phyloP scores from a whole-genome alignment of 2,329 filamentous ascomycete genomes.

The Venturia aucupariae region DNA sequence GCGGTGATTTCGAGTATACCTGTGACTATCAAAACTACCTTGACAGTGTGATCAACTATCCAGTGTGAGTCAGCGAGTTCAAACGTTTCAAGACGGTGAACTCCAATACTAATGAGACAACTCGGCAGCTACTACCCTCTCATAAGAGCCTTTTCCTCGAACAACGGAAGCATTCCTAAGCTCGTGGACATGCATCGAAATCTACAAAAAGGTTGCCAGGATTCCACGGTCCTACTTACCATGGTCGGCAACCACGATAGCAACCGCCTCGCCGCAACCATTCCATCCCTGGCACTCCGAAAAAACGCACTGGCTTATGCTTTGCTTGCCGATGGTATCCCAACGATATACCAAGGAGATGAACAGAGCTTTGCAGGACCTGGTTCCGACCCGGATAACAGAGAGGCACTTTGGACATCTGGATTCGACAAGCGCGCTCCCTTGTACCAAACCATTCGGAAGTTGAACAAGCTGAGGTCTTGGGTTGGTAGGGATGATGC shows the following conservation, averaged over 20 bases:
- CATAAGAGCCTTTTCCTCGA: conserved; percentile 28
- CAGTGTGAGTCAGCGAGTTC: conserved; percentile 16
- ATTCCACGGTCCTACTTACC: conserved; percentile 29
- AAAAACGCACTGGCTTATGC: conserved; percentile 32
- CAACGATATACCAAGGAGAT: conserved; percentile 35
- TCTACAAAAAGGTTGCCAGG: conserved; percentile 28
- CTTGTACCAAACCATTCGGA: conserved; percentile 31
- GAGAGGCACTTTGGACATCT: conserved; percentile 31
- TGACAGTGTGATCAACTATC: conserved; percentile 30
- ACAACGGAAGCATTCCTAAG: conserved; percentile 27
- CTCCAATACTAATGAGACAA: neutral
- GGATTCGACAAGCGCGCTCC: conserved; percentile 31
- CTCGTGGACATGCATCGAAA: conserved; percentile 27
- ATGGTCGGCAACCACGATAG: conserved; percentile 36
- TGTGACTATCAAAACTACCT: conserved; percentile 29
- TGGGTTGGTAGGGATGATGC: conserved; percentile 31
- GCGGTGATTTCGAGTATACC: conserved; percentile 24
- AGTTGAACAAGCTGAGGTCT: conserved; percentile 35
- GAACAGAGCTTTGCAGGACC: conserved; percentile 33
- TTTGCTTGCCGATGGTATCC: conserved; percentile 34
- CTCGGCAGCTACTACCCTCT: conserved; percentile 25
- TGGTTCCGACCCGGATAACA: conserved; percentile 26
- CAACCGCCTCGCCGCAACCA: conserved; percentile 31
- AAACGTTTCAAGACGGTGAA: neutral
- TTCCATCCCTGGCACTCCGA: conserved; percentile 27